These are phyloP conservation scores for Peronosclerospora sorghi DNA, from an alignment of 352 stramenopile genomes.

Conservation along the genomic window DNA sequence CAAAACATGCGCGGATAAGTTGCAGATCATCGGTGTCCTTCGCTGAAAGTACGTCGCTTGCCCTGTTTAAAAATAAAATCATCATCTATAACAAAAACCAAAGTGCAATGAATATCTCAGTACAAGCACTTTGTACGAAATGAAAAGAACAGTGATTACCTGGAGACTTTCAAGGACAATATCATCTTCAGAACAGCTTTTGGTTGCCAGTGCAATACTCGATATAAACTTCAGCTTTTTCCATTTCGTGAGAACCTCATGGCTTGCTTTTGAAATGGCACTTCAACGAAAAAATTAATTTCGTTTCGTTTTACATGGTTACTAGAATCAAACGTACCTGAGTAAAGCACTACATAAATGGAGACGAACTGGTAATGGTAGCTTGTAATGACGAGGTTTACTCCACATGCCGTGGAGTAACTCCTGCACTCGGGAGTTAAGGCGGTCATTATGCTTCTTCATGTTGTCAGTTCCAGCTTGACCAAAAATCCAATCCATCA, in stretches of 20 bases:
- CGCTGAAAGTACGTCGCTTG: conserved; percentile 13
- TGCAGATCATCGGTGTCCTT: conserved; percentile 11
- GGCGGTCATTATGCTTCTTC: not conserved
- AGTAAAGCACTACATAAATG: conserved; percentile 59
- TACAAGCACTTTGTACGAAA: not conserved
- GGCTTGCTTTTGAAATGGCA: conserved; percentile 17
- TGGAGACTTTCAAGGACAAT: conserved; percentile 21
- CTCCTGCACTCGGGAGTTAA: conserved; percentile 6
- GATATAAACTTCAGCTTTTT: conserved; percentile 15
- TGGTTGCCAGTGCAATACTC: conserved; percentile 10
- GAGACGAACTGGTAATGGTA: conserved; percentile 39
- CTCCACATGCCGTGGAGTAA: conserved; percentile 10
- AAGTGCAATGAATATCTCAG: conserved; percentile 3
- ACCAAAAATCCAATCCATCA: conserved; percentile 33
- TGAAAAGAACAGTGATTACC: conserved; percentile 8
- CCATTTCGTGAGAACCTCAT: conserved; percentile 12
- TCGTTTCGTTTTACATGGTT: not conserved
- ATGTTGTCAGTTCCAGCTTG: not conserved
- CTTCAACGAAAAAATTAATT: conserved; percentile 5
- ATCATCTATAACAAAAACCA: conserved; percentile 17
- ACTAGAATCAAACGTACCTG: conserved; percentile 23
- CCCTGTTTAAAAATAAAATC: conserved; percentile 40
- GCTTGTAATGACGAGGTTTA: conserved; percentile 1
- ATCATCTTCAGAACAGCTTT: conserved; percentile 10
- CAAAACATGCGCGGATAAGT: conserved; percentile 18